A percentile compares a stretch with the other conserved stretches of the same genome.
Conservation (phyloP, 495 filamentous ascomycete species). For the Trypethelium eluteriae region DNA sequence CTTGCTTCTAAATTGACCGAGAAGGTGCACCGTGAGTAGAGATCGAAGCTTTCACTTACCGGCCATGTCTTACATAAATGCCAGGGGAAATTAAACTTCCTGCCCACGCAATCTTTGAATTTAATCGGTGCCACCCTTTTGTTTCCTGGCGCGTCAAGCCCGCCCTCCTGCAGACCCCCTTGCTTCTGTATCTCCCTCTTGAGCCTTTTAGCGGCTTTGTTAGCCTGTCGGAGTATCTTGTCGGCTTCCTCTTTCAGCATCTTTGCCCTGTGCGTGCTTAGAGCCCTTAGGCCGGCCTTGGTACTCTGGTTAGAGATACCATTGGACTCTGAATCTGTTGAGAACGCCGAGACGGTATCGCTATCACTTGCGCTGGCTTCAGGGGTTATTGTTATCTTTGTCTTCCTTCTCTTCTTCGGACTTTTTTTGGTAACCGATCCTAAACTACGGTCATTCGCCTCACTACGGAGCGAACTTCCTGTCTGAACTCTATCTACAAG, state of each 20-base stretch:
- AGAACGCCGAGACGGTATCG: too few relatives aligned
- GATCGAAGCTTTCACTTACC: slow-evolving; percentile 38
- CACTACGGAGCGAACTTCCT: not conserved
- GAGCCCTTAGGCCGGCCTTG: slow-evolving; percentile 26
- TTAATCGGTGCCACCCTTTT: slow-evolving; percentile 52
- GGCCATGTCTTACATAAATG: slow-evolving; percentile 72
- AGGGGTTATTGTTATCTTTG: too few relatives aligned
- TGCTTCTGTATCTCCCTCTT: not conserved
- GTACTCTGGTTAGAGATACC: not conserved
- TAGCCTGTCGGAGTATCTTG: not conserved
- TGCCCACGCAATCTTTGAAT: slow-evolving; percentile 78
- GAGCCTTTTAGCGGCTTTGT: not conserved
- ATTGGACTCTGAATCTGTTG: too few relatives aligned
- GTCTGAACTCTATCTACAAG: not conserved
- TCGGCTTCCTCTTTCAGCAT: slow-evolving; percentile 27
- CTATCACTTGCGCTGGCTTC: too few relatives aligned
- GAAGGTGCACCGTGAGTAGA: not conserved
- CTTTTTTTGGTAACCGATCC: not conserved
- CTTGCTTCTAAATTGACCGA: not conserved
- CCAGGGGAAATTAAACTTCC: slow-evolving; percentile 80
- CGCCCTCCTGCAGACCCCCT: slow-evolving; percentile 37
- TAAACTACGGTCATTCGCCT: not conserved
- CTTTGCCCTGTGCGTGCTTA: slow-evolving; percentile 40
- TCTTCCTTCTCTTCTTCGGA: too few relatives aligned
- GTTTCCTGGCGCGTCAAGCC: slow-evolving; percentile 38